Base-by-base conservation (phyloP, 116 monocot species). In the Phalaenopsis hybrid region DNA sequence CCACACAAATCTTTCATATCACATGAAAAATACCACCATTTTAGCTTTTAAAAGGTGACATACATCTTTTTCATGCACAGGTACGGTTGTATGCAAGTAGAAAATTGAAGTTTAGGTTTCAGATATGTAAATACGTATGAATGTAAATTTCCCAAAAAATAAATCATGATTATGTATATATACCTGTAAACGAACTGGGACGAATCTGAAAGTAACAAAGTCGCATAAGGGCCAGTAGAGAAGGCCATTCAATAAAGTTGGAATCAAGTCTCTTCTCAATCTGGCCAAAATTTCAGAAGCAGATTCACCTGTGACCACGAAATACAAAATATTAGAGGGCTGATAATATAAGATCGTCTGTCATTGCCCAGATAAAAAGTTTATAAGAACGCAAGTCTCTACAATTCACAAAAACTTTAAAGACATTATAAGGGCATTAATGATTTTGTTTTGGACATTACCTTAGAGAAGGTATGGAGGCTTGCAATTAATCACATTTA, bases 171-270 rank as follows among this genome's bases (percentile, higher is more conserved):
- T 48, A 48, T 48, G 5, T 72, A 72, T 20, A 43, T 16, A 75
- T 89, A 97, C 97, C 97, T 97, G 97, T 50, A 97, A 83, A 77
- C 82, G 92, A 43, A 97, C 94, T 15, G 97, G 93, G 31, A 84
- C 33, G 84, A 94, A 97, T 83, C 89, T 94, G 85, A 94, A 97
- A 72, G 93, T 97, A 65, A 97, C 91, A 79, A 94, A 97, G 81
- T 97, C 97, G 81, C 97, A 97, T 65, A 88, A 77, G 31, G 97
- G 97, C 97, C 97, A 97, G 81, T 97, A 97, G 16, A 86, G 78
- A 21, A 97, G 78, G 23, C 94, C 92, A 79, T 81, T 94, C 76
- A 79, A 79, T 34, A 97, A 44, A 7, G 97, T 92, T 18, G 97
- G 97, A 18, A 94, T 52, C 74, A 97, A 58, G 80, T 97, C 97